Percentiles rank a stretch among this genome's conserved stretches.
These are phyloP conservation scores for Cladosporium sp. DNA, from an alignment of 2,329 filamentous ascomycete genomes.

Conservation along the genomic window DNA sequence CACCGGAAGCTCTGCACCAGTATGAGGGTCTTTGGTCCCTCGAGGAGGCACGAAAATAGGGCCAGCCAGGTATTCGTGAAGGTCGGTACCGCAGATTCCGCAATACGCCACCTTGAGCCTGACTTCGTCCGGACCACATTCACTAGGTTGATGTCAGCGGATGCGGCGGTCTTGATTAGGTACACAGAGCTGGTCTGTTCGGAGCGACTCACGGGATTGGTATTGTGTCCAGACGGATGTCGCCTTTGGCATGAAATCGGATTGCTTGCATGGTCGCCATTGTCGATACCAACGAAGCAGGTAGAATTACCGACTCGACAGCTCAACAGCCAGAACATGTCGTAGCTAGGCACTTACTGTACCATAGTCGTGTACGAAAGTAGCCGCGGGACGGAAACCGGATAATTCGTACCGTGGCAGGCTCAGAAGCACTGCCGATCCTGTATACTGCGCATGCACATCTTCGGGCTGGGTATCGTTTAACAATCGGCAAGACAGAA, in stretches of 20 bases:
- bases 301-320: too few relatives aligned
- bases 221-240: conserved; percentile 26
- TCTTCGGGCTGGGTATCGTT: background rate
- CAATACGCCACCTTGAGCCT: conserved; percentile 22
- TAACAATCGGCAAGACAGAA: background rate
- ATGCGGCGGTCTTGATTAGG: background rate
- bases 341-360: background rate
- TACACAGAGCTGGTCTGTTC: background rate
- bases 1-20: conserved; percentile 20
- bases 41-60: conserved; percentile 23
- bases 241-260: conserved; percentile 26
- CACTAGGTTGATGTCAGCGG: background rate
- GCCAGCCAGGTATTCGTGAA: conserved; percentile 29
- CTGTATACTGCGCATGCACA: background rate
- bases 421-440: background rate
- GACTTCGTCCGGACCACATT: conserved; percentile 21
- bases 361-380: background rate
- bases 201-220: conserved; percentile 19
- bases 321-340: background rate
- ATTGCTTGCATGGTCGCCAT: conserved; percentile 24
- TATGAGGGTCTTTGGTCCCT: conserved; percentile 20
- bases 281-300: background rate
- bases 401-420: background rate
- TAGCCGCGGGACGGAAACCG: background rate
- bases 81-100: conserved; percentile 27